A percentile compares a stretch with the other conserved stretches of the same genome.
phyloP scores from a whole-genome alignment of 225 moss, liverwort and hornwort species.

The Rhytidiadelphus loreus region DNA sequence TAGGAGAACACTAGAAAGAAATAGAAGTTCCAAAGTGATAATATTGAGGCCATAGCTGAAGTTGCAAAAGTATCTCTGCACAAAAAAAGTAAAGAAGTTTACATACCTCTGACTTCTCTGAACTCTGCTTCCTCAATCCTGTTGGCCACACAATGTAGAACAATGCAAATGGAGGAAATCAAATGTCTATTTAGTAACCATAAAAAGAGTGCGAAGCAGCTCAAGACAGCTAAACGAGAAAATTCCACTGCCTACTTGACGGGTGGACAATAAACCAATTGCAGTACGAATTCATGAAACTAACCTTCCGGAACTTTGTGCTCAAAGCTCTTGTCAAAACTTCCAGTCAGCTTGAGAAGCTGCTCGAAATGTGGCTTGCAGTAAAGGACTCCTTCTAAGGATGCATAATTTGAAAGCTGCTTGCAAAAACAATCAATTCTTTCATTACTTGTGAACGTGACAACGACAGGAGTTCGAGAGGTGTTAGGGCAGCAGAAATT shows the following conservation, averaged over 20 bases:
- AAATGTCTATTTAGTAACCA: not conserved
- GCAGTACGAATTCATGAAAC: not conserved
- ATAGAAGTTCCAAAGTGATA: not conserved
- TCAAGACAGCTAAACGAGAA: not conserved
- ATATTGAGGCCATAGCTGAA: not conserved
- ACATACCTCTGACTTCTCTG: constrained; percentile 49
- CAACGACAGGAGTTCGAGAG: not conserved
- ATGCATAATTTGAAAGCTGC: constrained; percentile 97
- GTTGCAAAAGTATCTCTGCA: not conserved
- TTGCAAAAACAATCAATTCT: not conserved
- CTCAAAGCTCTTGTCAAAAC: constrained; percentile 92
- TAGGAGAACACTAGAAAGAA: not conserved
- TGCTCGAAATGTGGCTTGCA: constrained; percentile 99
- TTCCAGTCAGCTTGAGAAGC: constrained; percentile 90
- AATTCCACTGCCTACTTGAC: not conserved
- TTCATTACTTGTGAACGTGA: not conserved
- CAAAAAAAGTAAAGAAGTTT: not conserved
- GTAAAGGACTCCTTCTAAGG: constrained; percentile 86
- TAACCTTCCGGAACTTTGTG: constrained; percentile 45
- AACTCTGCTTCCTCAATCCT: constrained; percentile 37
- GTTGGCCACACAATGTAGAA: constrained; percentile 1
- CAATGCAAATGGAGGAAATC: not conserved
- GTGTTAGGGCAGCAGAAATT: not conserved
- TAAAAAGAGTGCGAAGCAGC: not conserved
- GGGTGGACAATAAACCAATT: not conserved